phyloP scores from a whole-genome alignment of 2,329 filamentous ascomycete genomes.

The Helotiales sp. region DNA sequence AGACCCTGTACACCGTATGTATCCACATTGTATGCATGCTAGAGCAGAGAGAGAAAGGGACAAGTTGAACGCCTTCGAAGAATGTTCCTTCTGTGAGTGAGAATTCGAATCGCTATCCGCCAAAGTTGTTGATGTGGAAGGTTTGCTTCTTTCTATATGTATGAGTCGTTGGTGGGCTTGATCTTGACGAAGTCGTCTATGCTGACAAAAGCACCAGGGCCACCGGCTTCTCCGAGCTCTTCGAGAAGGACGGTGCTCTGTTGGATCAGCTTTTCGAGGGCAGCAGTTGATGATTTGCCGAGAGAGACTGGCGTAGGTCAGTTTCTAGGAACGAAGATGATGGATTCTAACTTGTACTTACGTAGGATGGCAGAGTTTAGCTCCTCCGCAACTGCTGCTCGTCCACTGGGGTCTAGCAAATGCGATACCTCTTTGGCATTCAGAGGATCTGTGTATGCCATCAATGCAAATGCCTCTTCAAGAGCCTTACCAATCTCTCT shows the following conservation, averaged over 20 bases:
- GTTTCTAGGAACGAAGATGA: slow-evolving; percentile 8
- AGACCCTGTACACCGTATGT: slow-evolving; percentile 28
- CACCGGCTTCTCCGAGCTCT: slow-evolving; percentile 78
- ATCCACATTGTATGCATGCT: slow-evolving; percentile 31
- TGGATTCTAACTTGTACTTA: slow-evolving; percentile 33
- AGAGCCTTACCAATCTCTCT: slow-evolving; percentile 75
- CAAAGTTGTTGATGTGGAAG: neutral
- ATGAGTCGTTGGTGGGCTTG: slow-evolving; percentile 12
- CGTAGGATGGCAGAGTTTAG: slow-evolving; percentile 89
- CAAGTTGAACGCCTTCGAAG: slow-evolving; percentile 2
- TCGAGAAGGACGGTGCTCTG: slow-evolving; percentile 88
- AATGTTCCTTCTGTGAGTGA: neutral
- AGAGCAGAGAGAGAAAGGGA: slow-evolving; percentile 3
- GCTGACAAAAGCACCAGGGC: slow-evolving; percentile 83
- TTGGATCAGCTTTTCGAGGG: slow-evolving; percentile 82
- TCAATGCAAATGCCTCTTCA: slow-evolving; percentile 82
- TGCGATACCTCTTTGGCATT: slow-evolving; percentile 76
- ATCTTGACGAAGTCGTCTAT: slow-evolving; percentile 55
- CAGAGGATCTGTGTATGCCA: slow-evolving; percentile 84
- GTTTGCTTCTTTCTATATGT: neutral
- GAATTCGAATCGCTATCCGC: slow-evolving; percentile 3
- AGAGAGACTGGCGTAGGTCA: slow-evolving; percentile 70
- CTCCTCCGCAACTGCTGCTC: slow-evolving; percentile 85
- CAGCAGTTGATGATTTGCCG: slow-evolving; percentile 86
- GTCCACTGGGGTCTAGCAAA: slow-evolving; percentile 75